A percentile compares a stretch with the other conserved stretches of the same genome.
These are phyloP conservation scores for Cladophialophora chaetospira DNA, from an alignment of 2,329 filamentous ascomycete species.

Conservation along the genomic window DNA sequence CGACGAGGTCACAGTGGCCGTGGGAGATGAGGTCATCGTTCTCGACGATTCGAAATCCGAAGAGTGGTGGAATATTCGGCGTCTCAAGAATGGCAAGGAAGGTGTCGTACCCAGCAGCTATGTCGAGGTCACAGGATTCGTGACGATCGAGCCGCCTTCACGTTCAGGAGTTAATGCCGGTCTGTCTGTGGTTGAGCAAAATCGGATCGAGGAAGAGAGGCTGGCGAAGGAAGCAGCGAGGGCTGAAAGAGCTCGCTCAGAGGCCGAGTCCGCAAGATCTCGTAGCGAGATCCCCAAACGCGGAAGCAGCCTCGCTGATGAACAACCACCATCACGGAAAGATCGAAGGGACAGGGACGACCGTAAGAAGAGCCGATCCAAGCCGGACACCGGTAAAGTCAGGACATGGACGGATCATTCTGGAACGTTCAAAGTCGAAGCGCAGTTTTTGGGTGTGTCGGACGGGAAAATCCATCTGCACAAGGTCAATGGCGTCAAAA, in stretches of 20 bases:
- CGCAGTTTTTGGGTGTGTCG: constrained; percentile 89
- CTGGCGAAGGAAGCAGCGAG: constrained; percentile 78
- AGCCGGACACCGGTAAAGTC: constrained; percentile 79
- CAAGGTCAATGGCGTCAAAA: constrained; percentile 97
- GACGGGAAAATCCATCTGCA: constrained; percentile 97
- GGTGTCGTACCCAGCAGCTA: constrained; percentile 97
- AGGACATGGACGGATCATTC: constrained; percentile 94
- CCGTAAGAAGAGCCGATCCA: constrained; percentile 63
- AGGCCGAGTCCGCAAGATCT: constrained; percentile 41
- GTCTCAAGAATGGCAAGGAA: constrained; percentile 88
- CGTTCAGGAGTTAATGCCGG: constrained; percentile 61
- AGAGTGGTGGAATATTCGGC: constrained; percentile 96
- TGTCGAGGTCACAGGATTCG: constrained; percentile 77
- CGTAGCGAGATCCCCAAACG: constrained; percentile 68
- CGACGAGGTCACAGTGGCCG: constrained; percentile 89
- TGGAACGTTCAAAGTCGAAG: constrained; percentile 95
- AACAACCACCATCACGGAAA: constrained; percentile 64
- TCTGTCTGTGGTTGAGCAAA: constrained; percentile 74
- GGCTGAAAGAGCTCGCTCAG: constrained; percentile 59
- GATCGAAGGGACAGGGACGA: constrained; percentile 60
- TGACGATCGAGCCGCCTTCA: constrained; percentile 54
- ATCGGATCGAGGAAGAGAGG: constrained; percentile 76
- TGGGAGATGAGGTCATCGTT: constrained; percentile 87
- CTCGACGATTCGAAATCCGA: constrained; percentile 90
- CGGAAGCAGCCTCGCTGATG: constrained; percentile 73